A percentile compares a stretch with the other conserved stretches of the same genome.
Conservation (phyloP, 306 rosid genomes). For the Pachyrhizus erosus region DNA sequence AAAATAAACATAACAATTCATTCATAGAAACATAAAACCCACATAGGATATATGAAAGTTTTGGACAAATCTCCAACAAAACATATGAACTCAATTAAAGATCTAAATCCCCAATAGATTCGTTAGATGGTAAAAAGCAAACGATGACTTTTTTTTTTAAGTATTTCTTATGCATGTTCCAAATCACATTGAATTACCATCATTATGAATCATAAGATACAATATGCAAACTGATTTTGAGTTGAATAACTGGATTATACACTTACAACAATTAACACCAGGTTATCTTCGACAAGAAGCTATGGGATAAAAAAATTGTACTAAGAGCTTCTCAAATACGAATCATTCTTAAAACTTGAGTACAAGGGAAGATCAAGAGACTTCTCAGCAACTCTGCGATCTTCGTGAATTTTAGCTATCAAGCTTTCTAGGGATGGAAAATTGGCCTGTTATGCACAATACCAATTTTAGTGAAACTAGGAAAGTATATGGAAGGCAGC, state of each 20-base stretch:
- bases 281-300: conserved; percentile 21
- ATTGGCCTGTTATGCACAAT: conserved; percentile 65
- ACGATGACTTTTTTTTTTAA: not conserved
- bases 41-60: not conserved
- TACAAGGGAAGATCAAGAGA: conserved; percentile 92
- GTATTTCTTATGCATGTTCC: not conserved
- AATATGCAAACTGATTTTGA: conserved; percentile 12
- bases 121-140: not conserved
- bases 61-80: not conserved
- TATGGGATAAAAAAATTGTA: conserved; percentile 10
- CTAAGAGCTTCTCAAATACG: conserved; percentile 53
- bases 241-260: not conserved
- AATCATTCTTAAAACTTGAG: conserved; percentile 68
- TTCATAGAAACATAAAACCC: not conserved
- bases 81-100: not conserved
- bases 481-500: not conserved
- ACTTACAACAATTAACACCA: not conserved
- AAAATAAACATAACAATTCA: not conserved
- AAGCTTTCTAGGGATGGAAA: conserved; percentile 80
- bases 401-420: conserved; percentile 82
- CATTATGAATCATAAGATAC: not conserved
- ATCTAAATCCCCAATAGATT: not conserved
- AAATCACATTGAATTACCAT: conserved; percentile 5
- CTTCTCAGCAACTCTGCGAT: conserved; percentile 69
- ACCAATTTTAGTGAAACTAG: conserved; percentile 40